Conservation (phyloP, 495 filamentous ascomycete species). For the Penicillium paxilli region DNA sequence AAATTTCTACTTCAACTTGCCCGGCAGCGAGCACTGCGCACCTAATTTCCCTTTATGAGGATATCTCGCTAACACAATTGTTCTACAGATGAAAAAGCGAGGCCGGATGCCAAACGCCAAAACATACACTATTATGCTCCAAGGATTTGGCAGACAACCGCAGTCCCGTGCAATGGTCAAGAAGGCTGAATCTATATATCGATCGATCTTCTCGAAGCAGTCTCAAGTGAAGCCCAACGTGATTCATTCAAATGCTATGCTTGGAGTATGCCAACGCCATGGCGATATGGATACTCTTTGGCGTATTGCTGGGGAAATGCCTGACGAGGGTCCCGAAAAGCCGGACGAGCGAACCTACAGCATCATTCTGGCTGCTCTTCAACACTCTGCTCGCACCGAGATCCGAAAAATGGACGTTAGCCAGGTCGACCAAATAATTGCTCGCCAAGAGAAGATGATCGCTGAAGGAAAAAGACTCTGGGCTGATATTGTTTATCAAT, state of each 20-base stretch:
- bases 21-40: too few relatives aligned
- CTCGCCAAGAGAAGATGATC: conserved; percentile 36
- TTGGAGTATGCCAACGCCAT: conserved; percentile 73
- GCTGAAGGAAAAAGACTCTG: conserved; percentile 69
- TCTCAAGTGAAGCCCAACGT: conserved; percentile 63
- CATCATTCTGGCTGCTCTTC: conserved; percentile 73
- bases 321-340: conserved; percentile 56
- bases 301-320: conserved; percentile 63
- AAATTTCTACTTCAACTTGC: neutral
- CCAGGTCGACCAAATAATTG: conserved; percentile 36
- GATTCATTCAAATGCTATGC: conserved; percentile 82
- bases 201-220: conserved; percentile 61
- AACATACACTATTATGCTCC: conserved; percentile 82
- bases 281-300: conserved; percentile 74
- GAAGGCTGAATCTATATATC: conserved; percentile 69
- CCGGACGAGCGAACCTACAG: conserved; percentile 75
- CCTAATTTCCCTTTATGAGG: neutral
- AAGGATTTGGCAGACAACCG: conserved; percentile 62
- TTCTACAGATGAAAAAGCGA: conserved; percentile 87
- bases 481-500: conserved; percentile 73
- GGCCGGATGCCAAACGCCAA: conserved; percentile 67
- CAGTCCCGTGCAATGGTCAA: conserved; percentile 49
- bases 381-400: conserved; percentile 31
- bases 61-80: neutral
- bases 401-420: conserved; percentile 23